Conservation (phyloP, 2,329 filamentous ascomycete genomes). For the Colletotrichum ledebouriae region DNA sequence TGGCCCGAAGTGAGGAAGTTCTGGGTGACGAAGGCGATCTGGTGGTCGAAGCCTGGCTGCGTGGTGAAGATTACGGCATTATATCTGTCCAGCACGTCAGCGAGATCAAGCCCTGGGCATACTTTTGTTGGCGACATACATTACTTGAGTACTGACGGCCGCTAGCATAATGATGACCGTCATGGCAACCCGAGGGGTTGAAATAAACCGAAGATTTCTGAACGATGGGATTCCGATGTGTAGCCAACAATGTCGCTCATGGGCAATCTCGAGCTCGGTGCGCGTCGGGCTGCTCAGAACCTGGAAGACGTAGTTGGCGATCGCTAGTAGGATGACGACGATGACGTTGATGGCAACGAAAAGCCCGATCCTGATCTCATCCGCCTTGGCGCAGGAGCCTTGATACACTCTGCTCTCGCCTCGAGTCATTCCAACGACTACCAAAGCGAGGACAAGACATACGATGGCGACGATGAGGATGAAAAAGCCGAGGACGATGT, state of each 20-base stretch:
- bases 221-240: slow-evolving; percentile 68
- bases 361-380: slow-evolving; percentile 56
- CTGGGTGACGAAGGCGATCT: slow-evolving; percentile 52
- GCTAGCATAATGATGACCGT: slow-evolving; percentile 56
- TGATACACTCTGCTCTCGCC: slow-evolving; percentile 55
- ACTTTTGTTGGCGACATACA: slow-evolving; percentile 53
- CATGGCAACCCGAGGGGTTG: slow-evolving; percentile 55
- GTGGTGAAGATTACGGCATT: slow-evolving; percentile 64
- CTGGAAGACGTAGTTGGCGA: slow-evolving; percentile 67
- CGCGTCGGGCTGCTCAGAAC: slow-evolving; percentile 67
- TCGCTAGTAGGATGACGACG: slow-evolving; percentile 59
- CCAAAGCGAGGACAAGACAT: slow-evolving; percentile 55
- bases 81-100: slow-evolving; percentile 56
- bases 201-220: slow-evolving; percentile 62
- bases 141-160: slow-evolving; percentile 62
- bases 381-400: slow-evolving; percentile 55
- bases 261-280: slow-evolving; percentile 61
- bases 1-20: slow-evolving; percentile 53
- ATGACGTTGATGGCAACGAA: slow-evolving; percentile 61
- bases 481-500: slow-evolving; percentile 56
- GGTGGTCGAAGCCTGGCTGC: slow-evolving; percentile 51
- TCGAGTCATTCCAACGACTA: slow-evolving; percentile 50
- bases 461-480: slow-evolving; percentile 55
- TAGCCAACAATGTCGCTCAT: slow-evolving; percentile 61
- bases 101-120: slow-evolving; percentile 9